phyloP scores from a whole-genome alignment of 352 stramenopile species.

The Pythium diclinum region DNA sequence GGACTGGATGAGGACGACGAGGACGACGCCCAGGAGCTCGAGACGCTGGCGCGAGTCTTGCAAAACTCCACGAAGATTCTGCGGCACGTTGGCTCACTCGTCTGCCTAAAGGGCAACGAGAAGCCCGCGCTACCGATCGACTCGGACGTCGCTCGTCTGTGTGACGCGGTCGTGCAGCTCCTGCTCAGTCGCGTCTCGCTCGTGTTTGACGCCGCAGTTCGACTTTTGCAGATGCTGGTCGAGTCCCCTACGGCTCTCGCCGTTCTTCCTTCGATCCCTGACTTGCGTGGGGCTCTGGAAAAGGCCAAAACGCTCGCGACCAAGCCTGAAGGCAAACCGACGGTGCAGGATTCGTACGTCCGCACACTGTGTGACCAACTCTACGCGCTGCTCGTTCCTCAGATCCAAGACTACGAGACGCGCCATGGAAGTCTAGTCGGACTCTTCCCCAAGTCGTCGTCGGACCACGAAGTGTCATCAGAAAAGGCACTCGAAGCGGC shows the following conservation, averaged over 20 bases:
- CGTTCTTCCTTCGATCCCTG: conserved; percentile 32
- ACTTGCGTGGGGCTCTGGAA: conserved; percentile 60
- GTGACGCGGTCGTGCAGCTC: conserved; percentile 48
- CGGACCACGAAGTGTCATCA: conserved; percentile 23
- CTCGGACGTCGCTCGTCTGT: conserved; percentile 17
- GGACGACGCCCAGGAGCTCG: conserved; percentile 5
- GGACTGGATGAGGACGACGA: not conserved
- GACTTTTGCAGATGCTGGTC: conserved; percentile 61
- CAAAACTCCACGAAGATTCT: conserved; percentile 15
- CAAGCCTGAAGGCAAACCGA: conserved; percentile 35
- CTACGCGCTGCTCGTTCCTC: conserved; percentile 31
- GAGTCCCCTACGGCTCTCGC: conserved; percentile 30
- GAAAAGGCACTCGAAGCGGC: conserved; percentile 27
- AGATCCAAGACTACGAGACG: conserved; percentile 56
- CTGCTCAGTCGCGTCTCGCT: conserved; percentile 52
- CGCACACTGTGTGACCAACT: conserved; percentile 43
- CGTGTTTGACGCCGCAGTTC: conserved; percentile 53
- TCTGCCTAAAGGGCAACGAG: not conserved
- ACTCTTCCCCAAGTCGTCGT: conserved; percentile 22
- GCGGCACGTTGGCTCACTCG: conserved; percentile 29
- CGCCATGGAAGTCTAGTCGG: conserved; percentile 51
- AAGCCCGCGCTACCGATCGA: not conserved
- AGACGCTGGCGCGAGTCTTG: conserved; percentile 10
- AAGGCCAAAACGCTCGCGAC: conserved; percentile 39
- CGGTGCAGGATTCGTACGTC: conserved; percentile 41